Evolutionary conservation across 495 filamentous ascomycete species (phyloP).

Genomic region (Penicillium ochrochloron): DNA sequence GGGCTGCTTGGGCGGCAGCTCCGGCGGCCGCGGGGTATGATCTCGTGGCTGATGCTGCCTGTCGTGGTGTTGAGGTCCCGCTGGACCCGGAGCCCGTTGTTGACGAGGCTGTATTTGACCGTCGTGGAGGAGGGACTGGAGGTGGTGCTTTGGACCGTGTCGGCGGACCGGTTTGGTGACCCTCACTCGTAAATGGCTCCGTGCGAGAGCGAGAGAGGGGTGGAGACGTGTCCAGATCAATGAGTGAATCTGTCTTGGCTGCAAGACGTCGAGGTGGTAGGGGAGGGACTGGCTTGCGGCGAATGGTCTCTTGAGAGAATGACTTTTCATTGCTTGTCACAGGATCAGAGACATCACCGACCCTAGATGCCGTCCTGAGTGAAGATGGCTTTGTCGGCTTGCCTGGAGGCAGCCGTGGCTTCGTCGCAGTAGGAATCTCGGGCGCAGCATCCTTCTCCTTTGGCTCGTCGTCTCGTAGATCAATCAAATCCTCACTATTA

Average conservation of each 20-base stretch:
- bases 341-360: not conserved
- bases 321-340: slow-evolving; percentile 5
- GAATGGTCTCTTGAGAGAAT: slow-evolving; percentile 28
- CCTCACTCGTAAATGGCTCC: slow-evolving; percentile 14
- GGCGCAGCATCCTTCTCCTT: slow-evolving; percentile 22
- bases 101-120: slow-evolving; percentile 38
- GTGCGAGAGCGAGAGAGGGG: slow-evolving; percentile 23
- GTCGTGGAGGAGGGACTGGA: slow-evolving; percentile 45
- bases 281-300: slow-evolving; percentile 51
- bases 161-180: not conserved
- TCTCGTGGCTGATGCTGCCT: slow-evolving; percentile 25
- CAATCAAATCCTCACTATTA: slow-evolving; percentile 63
- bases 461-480: slow-evolving; percentile 62
- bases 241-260: slow-evolving; percentile 28
- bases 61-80: slow-evolving; percentile 19
- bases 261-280: slow-evolving; percentile 45
- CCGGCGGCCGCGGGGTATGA: slow-evolving; percentile 40
- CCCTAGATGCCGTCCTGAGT: slow-evolving; percentile 48
- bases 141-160: slow-evolving; percentile 31
- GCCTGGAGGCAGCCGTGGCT: slow-evolving; percentile 53
- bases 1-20: slow-evolving; percentile 37
- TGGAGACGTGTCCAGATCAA: slow-evolving; percentile 24
- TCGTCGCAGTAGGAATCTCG: slow-evolving; percentile 22
- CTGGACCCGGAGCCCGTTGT: slow-evolving; percentile 18
- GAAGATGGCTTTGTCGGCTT: slow-evolving; percentile 71